A percentile compares a stretch with the other conserved stretches of the same genome.
phyloP scores from a whole-genome alignment of 352 stramenopile species.

The Phytophthora nicotianae region DNA sequence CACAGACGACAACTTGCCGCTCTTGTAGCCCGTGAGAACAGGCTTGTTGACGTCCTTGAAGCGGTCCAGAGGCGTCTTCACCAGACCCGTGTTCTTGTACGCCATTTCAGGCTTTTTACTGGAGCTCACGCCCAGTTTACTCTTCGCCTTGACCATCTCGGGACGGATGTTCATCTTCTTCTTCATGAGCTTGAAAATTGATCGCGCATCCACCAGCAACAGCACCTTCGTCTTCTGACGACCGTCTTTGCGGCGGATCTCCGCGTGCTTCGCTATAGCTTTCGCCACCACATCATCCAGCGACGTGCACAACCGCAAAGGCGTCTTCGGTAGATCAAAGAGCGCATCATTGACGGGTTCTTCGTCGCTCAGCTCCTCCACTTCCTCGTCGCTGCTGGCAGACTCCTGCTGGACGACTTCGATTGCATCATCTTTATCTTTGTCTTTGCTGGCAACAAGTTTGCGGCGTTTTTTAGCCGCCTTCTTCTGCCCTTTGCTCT shows the following conservation, averaged over 20 bases:
- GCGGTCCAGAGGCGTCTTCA: constrained; percentile 75
- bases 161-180: constrained; percentile 60
- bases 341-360: constrained; percentile 10
- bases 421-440: constrained; percentile 31
- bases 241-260: constrained; percentile 61
- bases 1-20: constrained; percentile 63
- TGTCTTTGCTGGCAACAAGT: constrained; percentile 25
- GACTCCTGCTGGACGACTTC: constrained; percentile 25
- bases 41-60: constrained; percentile 72
- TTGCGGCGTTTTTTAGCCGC: constrained; percentile 45
- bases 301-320: constrained; percentile 48
- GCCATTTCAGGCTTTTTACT: constrained; percentile 57
- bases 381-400: constrained; percentile 24
- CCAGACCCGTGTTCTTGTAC: constrained; percentile 63
- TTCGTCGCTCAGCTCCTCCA: constrained; percentile 28
- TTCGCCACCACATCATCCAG: constrained; percentile 56
- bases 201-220: constrained; percentile 55
- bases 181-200: constrained; percentile 68
- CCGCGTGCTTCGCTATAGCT: constrained; percentile 45
- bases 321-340: constrained; percentile 34
- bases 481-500: constrained; percentile 40
- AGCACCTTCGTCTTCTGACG: constrained; percentile 75
- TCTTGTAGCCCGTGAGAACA: constrained; percentile 62
- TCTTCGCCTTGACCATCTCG: constrained; percentile 61
- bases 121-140: constrained; percentile 61